Evolutionary conservation across 495 filamentous ascomycete genomes (phyloP).

Genomic region (Hyaloscypha hepaticicola): DNA sequence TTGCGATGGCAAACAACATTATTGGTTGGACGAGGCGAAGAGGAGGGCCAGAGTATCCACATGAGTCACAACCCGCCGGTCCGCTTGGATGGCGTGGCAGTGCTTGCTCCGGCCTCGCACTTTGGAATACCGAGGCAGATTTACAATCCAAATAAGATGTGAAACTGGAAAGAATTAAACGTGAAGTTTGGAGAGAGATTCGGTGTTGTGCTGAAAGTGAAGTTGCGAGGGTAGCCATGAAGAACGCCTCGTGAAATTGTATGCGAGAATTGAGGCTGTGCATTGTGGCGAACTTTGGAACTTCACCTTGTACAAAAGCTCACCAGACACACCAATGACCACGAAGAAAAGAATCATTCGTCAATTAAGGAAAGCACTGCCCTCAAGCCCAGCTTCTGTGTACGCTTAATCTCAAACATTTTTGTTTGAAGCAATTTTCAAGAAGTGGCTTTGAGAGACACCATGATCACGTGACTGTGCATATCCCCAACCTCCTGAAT

Average conservation of each 20-base stretch:
- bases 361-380: neutral
- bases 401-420: neutral
- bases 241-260: neutral
- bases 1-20: slow-evolving; percentile 7
- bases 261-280: neutral
- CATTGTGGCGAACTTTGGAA: slow-evolving; percentile 2
- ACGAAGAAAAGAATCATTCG: neutral
- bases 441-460: too few relatives aligned
- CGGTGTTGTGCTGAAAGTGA: neutral
- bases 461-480: neutral
- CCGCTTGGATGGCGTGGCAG: slow-evolving; percentile 8
- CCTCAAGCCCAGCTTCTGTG: neutral
- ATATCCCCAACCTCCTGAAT: neutral
- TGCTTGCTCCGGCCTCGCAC: slow-evolving; percentile 6
- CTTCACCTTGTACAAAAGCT: neutral
- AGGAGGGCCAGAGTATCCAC: neutral
- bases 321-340: neutral
- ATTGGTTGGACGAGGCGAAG: slow-evolving; percentile 11
- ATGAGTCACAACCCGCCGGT: slow-evolving; percentile 9
- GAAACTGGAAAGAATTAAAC: neutral
- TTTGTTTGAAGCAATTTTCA: neutral
- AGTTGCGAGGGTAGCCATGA: neutral
- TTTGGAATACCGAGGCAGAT: slow-evolving; percentile 13
- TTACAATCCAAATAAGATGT: neutral
- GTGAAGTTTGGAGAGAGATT: neutral